Conservation (phyloP, 2,329 filamentous ascomycete species). For the Diplocarpon mali region DNA sequence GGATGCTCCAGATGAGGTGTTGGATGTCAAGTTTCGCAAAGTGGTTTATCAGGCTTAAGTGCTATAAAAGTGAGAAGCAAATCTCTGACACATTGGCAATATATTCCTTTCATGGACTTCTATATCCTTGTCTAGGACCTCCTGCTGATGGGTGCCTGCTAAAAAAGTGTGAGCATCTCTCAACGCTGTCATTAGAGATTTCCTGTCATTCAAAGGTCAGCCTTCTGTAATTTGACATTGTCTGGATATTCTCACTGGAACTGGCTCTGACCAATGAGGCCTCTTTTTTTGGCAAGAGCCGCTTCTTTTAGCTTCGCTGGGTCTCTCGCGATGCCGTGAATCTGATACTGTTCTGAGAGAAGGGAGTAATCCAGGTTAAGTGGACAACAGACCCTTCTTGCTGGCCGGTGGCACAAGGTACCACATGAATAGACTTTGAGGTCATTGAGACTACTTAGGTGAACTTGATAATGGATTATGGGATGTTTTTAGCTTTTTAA, state of each 20-base stretch:
- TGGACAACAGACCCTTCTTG: conserved; percentile 38
- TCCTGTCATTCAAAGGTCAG: conserved; percentile 33
- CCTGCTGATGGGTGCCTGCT: conserved; percentile 16
- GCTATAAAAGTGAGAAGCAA: not conserved
- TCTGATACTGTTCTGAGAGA: no score
- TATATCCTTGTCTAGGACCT: conserved; percentile 24
- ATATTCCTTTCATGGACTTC: conserved; percentile 27
- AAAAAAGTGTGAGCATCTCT: conserved; percentile 17
- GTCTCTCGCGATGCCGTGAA: no score
- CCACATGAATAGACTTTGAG: conserved; percentile 29
- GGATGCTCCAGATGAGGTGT: conserved; percentile 34
- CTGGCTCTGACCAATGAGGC: no score
- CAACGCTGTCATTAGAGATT: conserved; percentile 26
- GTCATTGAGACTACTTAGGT: conserved; percentile 2
- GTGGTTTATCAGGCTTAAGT: not conserved
- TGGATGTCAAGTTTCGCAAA: conserved; percentile 29
- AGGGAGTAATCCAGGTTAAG: no score
- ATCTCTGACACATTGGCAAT: conserved; percentile 30
- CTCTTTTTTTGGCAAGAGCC: no score
- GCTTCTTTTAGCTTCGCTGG: no score
- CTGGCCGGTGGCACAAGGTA: conserved; percentile 37
- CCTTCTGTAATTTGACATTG: not conserved
- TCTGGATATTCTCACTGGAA: no score
- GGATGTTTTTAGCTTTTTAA: no score
- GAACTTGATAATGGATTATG: no score